Base-by-base conservation (phyloP, 208 protist species). In the Wallacemonas collosoma region DNA sequence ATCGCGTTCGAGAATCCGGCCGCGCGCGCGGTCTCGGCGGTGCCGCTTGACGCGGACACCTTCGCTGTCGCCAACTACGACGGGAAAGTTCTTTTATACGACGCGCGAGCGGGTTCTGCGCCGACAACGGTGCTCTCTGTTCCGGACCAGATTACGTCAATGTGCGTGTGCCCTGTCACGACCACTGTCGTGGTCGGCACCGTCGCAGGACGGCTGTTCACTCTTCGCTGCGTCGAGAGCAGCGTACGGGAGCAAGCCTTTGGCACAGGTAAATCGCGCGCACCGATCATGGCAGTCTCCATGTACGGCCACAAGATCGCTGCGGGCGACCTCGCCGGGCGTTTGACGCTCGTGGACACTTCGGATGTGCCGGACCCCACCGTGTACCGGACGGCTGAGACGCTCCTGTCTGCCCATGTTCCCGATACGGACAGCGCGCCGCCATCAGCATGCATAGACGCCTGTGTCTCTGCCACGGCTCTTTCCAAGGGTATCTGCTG, bases 31-130 rank as follows among this genome's bases (percentile, higher is more conserved):
- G 76, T 91, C 15, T 77, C 70, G 1, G 76, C 80, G n/a, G 64
- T 72, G 7, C 61, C 80, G n/a, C 57, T 89, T 36, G 47, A 48
- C 47, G 53, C 70, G 4, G 15, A 70, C 75, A 78, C 72, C 55
- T 76, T 87, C 40, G 80, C 64, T 0, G 83, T 89, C 36, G 82
- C 86, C 5, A 86, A 86, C 64, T 91, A 89, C 81, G 86, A 91
- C 57, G 86, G 86, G 38, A 88, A 86, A 71, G 86, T 85, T 55
- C 68, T 91, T 4, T 70, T 91, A 2, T 89, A 88, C 67, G 86
- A 91, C 73, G 75, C 72, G 17, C 80, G 86, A 26, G 51, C 66
- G 36, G 47, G 82, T 50, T n/a, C 45, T 40, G 43, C 44, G 14
- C 68, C 82, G 7, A 70, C 44, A 35, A 63, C 65, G n/a, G 57